phyloP scores from a whole-genome alignment of 208 protist species.

The Crithidia expoeki region DNA sequence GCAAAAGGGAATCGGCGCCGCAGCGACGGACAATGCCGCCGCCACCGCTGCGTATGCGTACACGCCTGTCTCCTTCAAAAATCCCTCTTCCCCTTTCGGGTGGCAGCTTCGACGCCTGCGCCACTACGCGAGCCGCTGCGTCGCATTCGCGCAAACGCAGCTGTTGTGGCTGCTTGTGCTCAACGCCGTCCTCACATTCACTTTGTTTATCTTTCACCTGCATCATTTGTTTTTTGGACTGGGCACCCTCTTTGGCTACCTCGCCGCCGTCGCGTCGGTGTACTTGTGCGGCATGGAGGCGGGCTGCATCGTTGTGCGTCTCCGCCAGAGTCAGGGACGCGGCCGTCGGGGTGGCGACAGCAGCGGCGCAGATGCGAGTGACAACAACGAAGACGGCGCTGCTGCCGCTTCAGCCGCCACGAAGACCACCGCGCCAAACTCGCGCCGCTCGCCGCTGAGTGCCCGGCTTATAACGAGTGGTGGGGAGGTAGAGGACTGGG shows the following conservation, averaged over 20 bases:
- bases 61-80: not conserved
- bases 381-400: not conserved
- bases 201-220: constrained; percentile 20
- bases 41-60: not conserved
- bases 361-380: not conserved
- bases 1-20: not conserved
- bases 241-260: constrained; percentile 37
- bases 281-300: constrained; percentile 37
- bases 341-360: not conserved
- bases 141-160: constrained; percentile 18
- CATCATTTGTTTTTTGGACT: constrained; percentile 41
- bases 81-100: not conserved
- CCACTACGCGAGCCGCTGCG: not conserved
- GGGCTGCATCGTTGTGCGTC: constrained; percentile 19
- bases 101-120: constrained; percentile 1
- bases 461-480: not conserved
- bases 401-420: not conserved
- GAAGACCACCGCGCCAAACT: not conserved
- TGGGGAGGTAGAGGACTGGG: not conserved
- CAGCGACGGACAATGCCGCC: not conserved
- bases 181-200: constrained; percentile 22
- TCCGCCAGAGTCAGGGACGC: not conserved
- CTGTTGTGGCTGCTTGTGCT: constrained; percentile 24
- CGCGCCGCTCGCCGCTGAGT: not conserved
- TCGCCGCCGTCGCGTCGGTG: constrained; percentile 31